Conservation (phyloP, 257 asterid genomes). For the Handroanthus guayacan region DNA sequence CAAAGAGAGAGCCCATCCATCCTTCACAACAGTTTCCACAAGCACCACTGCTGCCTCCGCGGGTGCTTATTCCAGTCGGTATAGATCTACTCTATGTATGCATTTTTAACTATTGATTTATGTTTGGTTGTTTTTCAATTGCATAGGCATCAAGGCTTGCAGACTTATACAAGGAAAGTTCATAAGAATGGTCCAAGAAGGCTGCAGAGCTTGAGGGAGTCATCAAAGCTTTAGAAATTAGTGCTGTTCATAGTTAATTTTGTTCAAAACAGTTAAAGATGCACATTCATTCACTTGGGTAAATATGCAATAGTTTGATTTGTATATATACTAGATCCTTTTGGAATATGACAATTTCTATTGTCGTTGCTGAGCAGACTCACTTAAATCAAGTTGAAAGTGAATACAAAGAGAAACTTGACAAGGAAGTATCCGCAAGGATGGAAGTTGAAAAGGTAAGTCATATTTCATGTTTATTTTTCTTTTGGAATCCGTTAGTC, state of each 20-base stretch:
- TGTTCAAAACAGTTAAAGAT: constrained; percentile 6
- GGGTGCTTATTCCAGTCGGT: too few species aligned
- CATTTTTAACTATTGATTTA: constrained; percentile 24
- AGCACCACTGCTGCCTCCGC: too few species aligned
- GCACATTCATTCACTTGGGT: not conserved
- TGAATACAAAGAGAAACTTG: constrained; percentile 80
- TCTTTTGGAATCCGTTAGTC: constrained; percentile 6
- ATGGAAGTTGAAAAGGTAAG: constrained; percentile 75
- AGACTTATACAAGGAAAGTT: constrained; percentile 88
- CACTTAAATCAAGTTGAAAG: constrained; percentile 77
- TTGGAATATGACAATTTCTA: constrained; percentile 30
- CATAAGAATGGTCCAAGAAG: constrained; percentile 96
- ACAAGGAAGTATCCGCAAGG: constrained; percentile 67
- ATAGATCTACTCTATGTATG: not conserved
- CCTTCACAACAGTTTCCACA: too few species aligned
- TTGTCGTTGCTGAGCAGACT: constrained; percentile 52
- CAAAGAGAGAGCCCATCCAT: too few species aligned
- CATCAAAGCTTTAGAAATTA: constrained; percentile 91
- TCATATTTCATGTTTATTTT: constrained; percentile 14
- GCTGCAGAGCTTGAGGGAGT: constrained; percentile 98
- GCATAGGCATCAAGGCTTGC: constrained; percentile 70
- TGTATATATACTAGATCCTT: not conserved
- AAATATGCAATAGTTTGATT: constrained; percentile 17
- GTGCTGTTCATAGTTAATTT: constrained; percentile 31
- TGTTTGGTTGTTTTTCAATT: constrained; percentile 6